A percentile compares a stretch with the other conserved stretches of the same genome.
Evolutionary conservation across 805 yeast genomes (phyloP).

Genomic region (Wickerhamiella australiensis): DNA sequence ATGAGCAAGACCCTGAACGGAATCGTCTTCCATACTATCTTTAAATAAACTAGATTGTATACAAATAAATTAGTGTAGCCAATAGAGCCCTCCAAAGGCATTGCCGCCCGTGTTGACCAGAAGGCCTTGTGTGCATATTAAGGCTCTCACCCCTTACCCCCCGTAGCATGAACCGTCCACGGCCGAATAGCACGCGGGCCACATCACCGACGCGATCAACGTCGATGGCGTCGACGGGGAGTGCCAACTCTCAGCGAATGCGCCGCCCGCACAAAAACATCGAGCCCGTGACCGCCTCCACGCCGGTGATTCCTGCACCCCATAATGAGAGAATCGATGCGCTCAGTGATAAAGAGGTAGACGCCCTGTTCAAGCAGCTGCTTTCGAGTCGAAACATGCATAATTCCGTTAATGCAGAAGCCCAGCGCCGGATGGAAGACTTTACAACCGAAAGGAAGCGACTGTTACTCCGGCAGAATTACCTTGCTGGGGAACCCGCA

Average conservation of each 20-base stretch:
- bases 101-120: too few relatives aligned
- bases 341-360: slow-evolving; percentile 39
- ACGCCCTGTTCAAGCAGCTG: slow-evolving; percentile 54
- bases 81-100: too few relatives aligned
- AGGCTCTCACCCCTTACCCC: slow-evolving; percentile 1
- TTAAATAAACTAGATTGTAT: too few relatives aligned
- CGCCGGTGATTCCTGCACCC: background rate
- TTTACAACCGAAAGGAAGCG: slow-evolving; percentile 74
- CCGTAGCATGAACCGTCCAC: slow-evolving; percentile 3
- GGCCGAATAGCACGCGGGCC: background rate
- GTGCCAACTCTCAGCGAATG: background rate
- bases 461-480: slow-evolving; percentile 82
- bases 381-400: slow-evolving; percentile 61
- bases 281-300: slow-evolving; percentile 2
- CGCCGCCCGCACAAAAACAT: slow-evolving; percentile 5
- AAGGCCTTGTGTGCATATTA: background rate
- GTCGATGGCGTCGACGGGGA: background rate
- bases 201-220: slow-evolving; percentile 8
- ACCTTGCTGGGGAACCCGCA: slow-evolving; percentile 35
- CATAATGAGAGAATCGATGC: background rate
- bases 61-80: too few relatives aligned
- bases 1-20: too few relatives aligned
- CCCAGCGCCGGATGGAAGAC: slow-evolving; percentile 61
- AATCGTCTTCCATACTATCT: background rate
- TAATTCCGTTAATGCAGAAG: slow-evolving; percentile 52